These are phyloP conservation scores for Radiomyces spectabilis DNA, from an alignment of 192 early-diverging fungal genomes.

Conservation along the genomic window DNA sequence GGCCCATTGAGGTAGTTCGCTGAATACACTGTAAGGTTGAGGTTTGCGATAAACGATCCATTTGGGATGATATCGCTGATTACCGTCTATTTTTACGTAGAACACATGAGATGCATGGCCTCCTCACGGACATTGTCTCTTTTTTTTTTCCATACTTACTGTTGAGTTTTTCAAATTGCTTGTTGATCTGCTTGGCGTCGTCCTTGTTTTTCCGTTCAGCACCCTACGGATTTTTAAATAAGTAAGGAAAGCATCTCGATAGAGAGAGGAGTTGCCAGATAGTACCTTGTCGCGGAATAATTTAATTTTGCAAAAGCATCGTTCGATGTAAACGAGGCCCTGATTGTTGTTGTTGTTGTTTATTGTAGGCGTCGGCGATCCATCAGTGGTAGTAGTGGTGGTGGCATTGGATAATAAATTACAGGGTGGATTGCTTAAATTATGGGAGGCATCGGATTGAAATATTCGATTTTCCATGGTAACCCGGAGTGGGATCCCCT, in stretches of 20 bases:
- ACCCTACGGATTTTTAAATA: too few species aligned
- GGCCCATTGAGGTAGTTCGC: conserved; percentile 16
- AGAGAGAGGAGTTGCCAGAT: too few species aligned
- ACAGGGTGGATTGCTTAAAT: too few species aligned
- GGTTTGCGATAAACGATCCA: conserved; percentile 13
- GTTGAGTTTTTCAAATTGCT: conserved; percentile 50
- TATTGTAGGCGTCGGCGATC: too few species aligned
- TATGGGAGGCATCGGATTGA: too few species aligned
- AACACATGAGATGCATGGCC: neutral
- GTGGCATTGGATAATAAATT: too few species aligned
- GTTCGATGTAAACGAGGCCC: conserved; percentile 28
- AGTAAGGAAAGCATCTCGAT: too few species aligned
- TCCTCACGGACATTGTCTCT: neutral
- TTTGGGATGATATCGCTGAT: conserved; percentile 5
- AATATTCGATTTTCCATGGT: conserved; percentile 38
- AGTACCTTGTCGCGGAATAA: conserved; percentile 43
- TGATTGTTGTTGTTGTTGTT: conserved; percentile 12
- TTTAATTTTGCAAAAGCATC: conserved; percentile 58
- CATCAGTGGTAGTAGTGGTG: too few species aligned
- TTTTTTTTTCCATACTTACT: conserved; percentile 15
- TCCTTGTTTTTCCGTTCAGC: conserved; percentile 75
- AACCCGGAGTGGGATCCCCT: conserved; percentile 62
- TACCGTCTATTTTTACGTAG: neutral
- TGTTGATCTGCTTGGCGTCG: conserved; percentile 60
- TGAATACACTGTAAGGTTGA: conserved; percentile 8